phyloP scores from a whole-genome alignment of 768 basidiomycete species.

The Xerocomus spinulosus region DNA sequence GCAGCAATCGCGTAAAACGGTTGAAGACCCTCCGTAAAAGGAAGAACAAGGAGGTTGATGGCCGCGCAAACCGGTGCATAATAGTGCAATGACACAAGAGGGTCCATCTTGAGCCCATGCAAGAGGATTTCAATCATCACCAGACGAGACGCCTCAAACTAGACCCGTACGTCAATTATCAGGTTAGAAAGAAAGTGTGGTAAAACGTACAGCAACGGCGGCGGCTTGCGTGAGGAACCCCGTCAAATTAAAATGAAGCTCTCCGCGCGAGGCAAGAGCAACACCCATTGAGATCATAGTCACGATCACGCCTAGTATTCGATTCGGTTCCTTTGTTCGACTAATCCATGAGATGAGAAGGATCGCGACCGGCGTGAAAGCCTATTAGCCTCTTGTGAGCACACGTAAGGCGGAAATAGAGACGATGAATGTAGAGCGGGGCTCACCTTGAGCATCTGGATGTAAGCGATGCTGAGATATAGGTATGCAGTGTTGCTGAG shows the following conservation, averaged over 20 bases:
- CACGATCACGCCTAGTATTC: constrained; percentile 77
- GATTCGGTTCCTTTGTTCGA: constrained; percentile 84
- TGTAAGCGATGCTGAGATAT: constrained; percentile 87
- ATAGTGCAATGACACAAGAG: constrained; percentile 91
- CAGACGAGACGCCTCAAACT: constrained; percentile 92
- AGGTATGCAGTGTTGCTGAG: constrained; percentile 92
- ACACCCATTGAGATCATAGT: constrained; percentile 89
- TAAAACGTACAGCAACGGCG: constrained; percentile 61
- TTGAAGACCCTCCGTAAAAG: constrained; percentile 87
- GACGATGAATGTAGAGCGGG: neutral
- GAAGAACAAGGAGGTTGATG: constrained; percentile 81
- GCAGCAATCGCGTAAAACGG: constrained; percentile 70
- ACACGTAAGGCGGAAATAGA: neutral
- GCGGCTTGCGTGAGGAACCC: constrained; percentile 87
- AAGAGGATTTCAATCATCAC: constrained; percentile 96
- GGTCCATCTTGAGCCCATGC: constrained; percentile 97
- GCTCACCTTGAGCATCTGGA: constrained; percentile 90
- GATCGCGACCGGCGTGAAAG: constrained; percentile 86
- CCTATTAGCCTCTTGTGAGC: constrained; percentile 40
- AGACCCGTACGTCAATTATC: constrained; percentile 6
- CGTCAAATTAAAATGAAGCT: constrained; percentile 76
- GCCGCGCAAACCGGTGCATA: constrained; percentile 92
- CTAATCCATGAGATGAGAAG: constrained; percentile 90
- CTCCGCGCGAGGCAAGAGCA: constrained; percentile 85
- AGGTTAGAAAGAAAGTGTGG: neutral